These are phyloP conservation scores for Canavalia gladiata DNA, from an alignment of 306 rosid genomes.

Conservation along the genomic window DNA sequence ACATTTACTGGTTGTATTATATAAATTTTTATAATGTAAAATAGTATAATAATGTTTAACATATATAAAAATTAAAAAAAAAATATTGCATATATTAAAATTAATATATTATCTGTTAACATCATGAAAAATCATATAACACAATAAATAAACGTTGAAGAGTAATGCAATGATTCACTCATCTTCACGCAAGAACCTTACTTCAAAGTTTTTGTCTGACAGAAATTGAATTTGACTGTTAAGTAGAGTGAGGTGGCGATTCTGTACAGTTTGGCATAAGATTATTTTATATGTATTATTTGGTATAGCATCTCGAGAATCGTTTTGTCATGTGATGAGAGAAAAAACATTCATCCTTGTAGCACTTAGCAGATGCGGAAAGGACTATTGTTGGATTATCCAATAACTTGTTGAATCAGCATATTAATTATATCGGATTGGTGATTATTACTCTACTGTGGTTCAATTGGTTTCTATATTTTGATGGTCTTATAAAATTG, in stretches of 20 bases:
- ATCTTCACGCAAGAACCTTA: neutral
- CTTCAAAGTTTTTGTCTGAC: neutral
- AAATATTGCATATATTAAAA: too few species aligned
- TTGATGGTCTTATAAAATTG: too few species aligned
- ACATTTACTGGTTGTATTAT: too few species aligned
- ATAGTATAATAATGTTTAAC: too few species aligned
- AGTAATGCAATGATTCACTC: too few species aligned
- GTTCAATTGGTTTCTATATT: too few species aligned
- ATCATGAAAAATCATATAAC: too few species aligned
- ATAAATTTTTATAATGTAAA: too few species aligned
- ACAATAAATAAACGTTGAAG: too few species aligned
- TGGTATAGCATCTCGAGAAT: neutral
- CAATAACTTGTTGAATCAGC: neutral
- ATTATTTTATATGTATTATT: slow-evolving; percentile 3
- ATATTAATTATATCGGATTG: neutral
- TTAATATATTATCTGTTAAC: too few species aligned
- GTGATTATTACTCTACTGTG: neutral
- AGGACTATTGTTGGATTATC: neutral
- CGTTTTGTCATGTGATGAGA: slow-evolving; percentile 21
- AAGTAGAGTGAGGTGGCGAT: slow-evolving; percentile 7
- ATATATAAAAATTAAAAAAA: too few species aligned
- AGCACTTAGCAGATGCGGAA: neutral
- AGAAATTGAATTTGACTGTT: slow-evolving; percentile 14
- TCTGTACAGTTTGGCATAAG: neutral
- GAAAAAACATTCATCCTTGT: slow-evolving; percentile 26